Percentiles rank a stretch among this genome's conserved stretches.
These are phyloP conservation scores for Plectranthus barbatus DNA, from an alignment of 257 asterid genomes.

Conservation along the genomic window DNA sequence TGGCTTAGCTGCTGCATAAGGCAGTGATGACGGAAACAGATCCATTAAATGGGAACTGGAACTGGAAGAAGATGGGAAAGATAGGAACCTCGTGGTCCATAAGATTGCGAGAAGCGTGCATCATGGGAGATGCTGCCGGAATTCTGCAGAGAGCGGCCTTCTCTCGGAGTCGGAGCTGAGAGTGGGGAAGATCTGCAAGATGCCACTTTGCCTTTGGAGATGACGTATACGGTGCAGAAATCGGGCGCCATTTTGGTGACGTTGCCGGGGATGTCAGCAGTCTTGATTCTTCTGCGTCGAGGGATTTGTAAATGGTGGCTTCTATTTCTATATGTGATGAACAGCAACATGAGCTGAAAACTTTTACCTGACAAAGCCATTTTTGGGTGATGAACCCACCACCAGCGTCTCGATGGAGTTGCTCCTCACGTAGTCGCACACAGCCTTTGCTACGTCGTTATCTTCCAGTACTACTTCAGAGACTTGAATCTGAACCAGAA, in stretches of 20 bases:
- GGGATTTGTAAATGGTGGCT: conserved; percentile 16
- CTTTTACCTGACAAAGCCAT: conserved; percentile 71
- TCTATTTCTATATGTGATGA: too few relatives aligned
- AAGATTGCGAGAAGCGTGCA: conserved; percentile 30
- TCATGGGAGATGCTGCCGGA: conserved; percentile 21
- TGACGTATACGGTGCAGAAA: conserved; percentile 65
- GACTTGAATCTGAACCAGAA: conserved; percentile 56
- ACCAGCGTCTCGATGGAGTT: conserved; percentile 51
- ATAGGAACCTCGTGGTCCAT: not conserved
- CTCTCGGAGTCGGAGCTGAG: conserved; percentile 18
- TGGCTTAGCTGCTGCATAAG: conserved; percentile 20
- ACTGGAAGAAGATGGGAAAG: not conserved
- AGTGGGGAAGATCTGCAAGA: conserved; percentile 33
- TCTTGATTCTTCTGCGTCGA: conserved; percentile 53
- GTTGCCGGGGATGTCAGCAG: conserved; percentile 45
- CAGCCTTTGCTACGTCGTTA: conserved; percentile 51
- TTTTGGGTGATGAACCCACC: conserved; percentile 52
- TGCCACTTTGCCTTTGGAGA: conserved; percentile 65
- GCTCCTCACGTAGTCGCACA: conserved; percentile 58
- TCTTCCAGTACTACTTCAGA: conserved; percentile 70
- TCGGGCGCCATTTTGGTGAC: conserved; percentile 54
- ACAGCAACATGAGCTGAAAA: too few relatives aligned
- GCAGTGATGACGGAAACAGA: conserved; percentile 13
- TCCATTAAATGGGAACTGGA: too few relatives aligned
- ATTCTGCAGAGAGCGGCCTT: conserved; percentile 15